Conservation (phyloP, 192 early-diverging fungal species). For the Coemansia guatemalensis region DNA sequence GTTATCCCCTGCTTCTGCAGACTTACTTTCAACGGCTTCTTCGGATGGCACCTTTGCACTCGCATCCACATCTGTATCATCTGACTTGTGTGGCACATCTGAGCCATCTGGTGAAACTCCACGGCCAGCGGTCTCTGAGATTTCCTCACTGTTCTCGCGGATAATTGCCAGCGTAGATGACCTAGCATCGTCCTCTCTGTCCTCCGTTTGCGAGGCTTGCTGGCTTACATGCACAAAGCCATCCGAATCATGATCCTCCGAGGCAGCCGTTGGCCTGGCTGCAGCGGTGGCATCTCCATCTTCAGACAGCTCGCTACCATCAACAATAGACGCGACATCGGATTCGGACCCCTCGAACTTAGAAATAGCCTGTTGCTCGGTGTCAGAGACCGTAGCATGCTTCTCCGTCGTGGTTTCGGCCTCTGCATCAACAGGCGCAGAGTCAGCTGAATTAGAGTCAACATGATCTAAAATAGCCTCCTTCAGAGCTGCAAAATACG, state of each 20-base stretch:
- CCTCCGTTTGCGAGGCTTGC: slow-evolving; percentile 14
- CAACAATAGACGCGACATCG: slow-evolving; percentile 1
- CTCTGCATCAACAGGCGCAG: too few relatives aligned
- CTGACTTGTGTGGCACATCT: too few relatives aligned
- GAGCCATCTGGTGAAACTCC: background rate
- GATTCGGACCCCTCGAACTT: background rate
- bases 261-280: background rate
- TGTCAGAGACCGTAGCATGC: background rate
- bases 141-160: background rate
- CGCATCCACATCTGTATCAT: background rate
- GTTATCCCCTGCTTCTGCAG: too few relatives aligned
- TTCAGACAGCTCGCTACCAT: slow-evolving; percentile 3
- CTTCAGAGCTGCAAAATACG: background rate
- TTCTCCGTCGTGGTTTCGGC: background rate
- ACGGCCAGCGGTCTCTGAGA: background rate
- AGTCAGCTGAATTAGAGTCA: too few relatives aligned
- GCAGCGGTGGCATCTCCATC: background rate
- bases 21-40: too few relatives aligned
- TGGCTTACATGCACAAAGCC: slow-evolving; percentile 48
- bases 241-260: slow-evolving; percentile 35
- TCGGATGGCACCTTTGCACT: background rate
- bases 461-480: too few relatives aligned
- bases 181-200: slow-evolving; percentile 6
- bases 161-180: background rate
- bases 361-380: background rate